Percentiles rank a stretch among this genome's conserved stretches.
phyloP scores from a whole-genome alignment of 352 stramenopile genomes.

The Aphanomyces astaci region DNA sequence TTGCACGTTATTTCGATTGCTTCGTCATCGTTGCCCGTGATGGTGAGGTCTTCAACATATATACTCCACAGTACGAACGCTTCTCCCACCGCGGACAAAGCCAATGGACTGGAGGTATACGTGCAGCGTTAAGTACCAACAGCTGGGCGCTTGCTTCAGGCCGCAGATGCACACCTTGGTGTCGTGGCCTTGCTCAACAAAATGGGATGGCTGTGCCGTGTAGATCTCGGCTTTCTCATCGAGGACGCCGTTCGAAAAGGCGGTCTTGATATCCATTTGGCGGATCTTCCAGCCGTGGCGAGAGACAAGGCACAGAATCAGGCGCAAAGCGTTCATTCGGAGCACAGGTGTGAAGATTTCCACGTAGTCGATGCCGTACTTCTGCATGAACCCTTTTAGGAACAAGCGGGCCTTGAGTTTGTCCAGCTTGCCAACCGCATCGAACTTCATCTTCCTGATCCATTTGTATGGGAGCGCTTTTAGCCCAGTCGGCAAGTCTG shows the following conservation, averaged over 20 bases:
- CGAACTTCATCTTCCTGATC: not conserved
- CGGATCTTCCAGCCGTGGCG: not conserved
- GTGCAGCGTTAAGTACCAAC: constrained; percentile 30
- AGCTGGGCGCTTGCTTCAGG: constrained; percentile 27
- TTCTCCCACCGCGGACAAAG: constrained; percentile 23
- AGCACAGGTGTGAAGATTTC: not conserved
- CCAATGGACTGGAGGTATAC: constrained; percentile 7
- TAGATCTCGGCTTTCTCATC: not conserved
- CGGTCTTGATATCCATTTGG: not conserved
- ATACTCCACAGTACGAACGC: constrained; percentile 25
- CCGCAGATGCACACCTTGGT: constrained; percentile 27
- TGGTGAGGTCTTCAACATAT: constrained; percentile 22
- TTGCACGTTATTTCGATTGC: not conserved
- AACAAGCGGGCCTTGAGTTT: not conserved
- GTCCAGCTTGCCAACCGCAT: not conserved
- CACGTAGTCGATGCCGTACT: not conserved
- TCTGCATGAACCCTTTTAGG: not conserved
- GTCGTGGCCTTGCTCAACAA: not conserved
- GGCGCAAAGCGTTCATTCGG: not conserved
- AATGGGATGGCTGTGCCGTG: not conserved
- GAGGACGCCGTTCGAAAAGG: not conserved
- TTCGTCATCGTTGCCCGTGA: constrained; percentile 24
- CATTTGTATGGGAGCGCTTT: not conserved
- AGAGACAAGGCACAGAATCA: not conserved
- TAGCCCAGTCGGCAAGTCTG: not conserved